Base-by-base conservation (phyloP, 2,329 filamentous ascomycete species). In the Botryotinia narcissicola region DNA sequence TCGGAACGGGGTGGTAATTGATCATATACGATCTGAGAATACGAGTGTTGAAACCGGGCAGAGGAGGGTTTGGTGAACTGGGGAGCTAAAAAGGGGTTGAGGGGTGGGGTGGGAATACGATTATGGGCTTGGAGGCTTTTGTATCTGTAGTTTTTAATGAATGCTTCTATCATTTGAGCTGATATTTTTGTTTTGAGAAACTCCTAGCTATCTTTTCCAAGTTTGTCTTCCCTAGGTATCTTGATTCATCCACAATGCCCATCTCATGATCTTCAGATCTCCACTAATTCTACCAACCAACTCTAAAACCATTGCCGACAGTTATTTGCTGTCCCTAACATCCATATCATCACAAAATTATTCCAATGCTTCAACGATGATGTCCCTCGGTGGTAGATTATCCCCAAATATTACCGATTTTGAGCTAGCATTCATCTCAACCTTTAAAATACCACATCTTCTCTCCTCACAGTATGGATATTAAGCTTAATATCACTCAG, bases 1-100 rank as follows among this genome's bases (percentile, higher is more conserved):
- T 62, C 14, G 25, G 3, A 69, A 70, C 59, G 70, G 32, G 64
- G 73, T 40, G 42, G 73, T 73, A 73, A 74, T 73, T 62, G 10
- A 73, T 71, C 63, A 72, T 42, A 72, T 48, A 72, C 25, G 70
- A 68, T 42, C 66, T 60, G 62, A 68, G 40, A 42, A 46, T 20
- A 44, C 35, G 40, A 37, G n/a, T 59, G n/a, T 68, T 6, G 12
- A 8, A 35, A 14, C 32, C n/a, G 12, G 59, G 60, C 25, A 62
- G n/a, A n/a, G 22, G 48, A 18, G 35, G 63, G 12, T 37, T 35
- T n/a, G 63, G 22, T 67, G n/a, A 37, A 61, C 20, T 22, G 59
- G 59, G 12, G 25, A 37, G 59, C 37, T 40, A 9, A 14, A 29
- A 51, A 48, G 35, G 64, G 3, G 29, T 16, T 8, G 3, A 29